phyloP scores from a whole-genome alignment of 2,329 filamentous ascomycete species.

The Colletotrichum chrysophilum region DNA sequence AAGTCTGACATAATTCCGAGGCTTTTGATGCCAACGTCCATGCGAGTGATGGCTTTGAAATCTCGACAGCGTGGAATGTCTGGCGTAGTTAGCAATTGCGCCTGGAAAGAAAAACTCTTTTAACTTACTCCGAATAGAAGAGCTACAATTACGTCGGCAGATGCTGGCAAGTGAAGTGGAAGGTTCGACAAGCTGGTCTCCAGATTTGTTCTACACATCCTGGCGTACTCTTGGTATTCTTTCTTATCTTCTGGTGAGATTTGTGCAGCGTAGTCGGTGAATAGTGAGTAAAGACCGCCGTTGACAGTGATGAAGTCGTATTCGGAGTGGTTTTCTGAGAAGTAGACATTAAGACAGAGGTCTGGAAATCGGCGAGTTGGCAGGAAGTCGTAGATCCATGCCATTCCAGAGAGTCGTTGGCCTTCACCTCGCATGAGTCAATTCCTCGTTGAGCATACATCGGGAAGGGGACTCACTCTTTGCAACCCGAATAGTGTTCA shows the following conservation, averaged over 20 bases:
- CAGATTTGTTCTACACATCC: constrained; percentile 31
- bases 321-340: constrained; percentile 35
- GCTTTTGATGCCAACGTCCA: constrained; percentile 35
- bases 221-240: constrained; percentile 28
- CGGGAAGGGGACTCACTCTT: background rate
- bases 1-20: constrained; percentile 34
- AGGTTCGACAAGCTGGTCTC: constrained; percentile 35
- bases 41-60: constrained; percentile 35
- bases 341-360: constrained; percentile 37
- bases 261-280: constrained; percentile 13
- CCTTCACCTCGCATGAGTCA: background rate
- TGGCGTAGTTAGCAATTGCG: background rate
- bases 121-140: constrained; percentile 26
- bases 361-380: constrained; percentile 34
- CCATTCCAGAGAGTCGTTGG: constrained; percentile 6
- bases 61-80: constrained; percentile 35
- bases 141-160: constrained; percentile 27
- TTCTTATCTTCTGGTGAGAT: constrained; percentile 23
- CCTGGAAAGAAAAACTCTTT: fast-evolving
- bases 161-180: constrained; percentile 35
- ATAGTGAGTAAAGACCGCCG: constrained; percentile 27
- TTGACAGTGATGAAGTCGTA: constrained; percentile 38
- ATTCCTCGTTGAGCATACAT: background rate
- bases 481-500: background rate
- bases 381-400: constrained; percentile 35